Conservation (phyloP, 768 basidiomycete genomes). For the Piloderma croceum region DNA sequence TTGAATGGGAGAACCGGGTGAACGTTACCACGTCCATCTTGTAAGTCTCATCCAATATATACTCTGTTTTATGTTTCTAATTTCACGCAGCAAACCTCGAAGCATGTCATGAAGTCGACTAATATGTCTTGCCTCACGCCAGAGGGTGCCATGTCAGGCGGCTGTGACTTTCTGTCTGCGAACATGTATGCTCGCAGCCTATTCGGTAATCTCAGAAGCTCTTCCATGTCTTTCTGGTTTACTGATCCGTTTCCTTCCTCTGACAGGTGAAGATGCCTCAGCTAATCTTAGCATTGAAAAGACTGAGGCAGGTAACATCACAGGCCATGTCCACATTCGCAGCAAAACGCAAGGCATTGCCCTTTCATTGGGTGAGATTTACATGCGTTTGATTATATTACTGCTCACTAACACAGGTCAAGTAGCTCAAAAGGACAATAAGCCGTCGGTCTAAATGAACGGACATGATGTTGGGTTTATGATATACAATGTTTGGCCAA, state of each 20-base stretch:
- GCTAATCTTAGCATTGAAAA: constrained; percentile 93
- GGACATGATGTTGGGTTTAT: too few relatives aligned
- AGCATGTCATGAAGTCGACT: constrained; percentile 93
- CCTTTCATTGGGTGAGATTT: constrained; percentile 86
- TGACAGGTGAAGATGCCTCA: constrained; percentile 85
- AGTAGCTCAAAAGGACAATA: too few relatives aligned
- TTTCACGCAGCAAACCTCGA: constrained; percentile 70
- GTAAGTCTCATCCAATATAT: constrained; percentile 41
- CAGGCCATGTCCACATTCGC: constrained; percentile 92
- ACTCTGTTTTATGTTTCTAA: too few relatives aligned
- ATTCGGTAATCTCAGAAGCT: constrained; percentile 53
- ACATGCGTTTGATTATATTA: too few relatives aligned
- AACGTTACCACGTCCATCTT: constrained; percentile 83
- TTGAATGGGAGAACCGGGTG: constrained; percentile 99
- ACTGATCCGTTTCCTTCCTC: too few relatives aligned
- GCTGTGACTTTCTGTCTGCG: constrained; percentile 94
- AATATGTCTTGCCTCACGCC: constrained; percentile 98
- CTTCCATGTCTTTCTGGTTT: too few relatives aligned
- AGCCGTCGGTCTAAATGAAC: too few relatives aligned
- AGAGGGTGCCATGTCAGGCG: too few relatives aligned
- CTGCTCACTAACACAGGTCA: too few relatives aligned
- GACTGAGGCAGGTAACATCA: constrained; percentile 73
- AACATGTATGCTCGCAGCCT: constrained; percentile 94
- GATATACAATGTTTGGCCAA: too few relatives aligned
- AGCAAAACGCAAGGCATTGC: constrained; percentile 99